These are phyloP conservation scores for Linanthus parryae DNA, from an alignment of 148 eudicot genomes.

Conservation along the genomic window DNA sequence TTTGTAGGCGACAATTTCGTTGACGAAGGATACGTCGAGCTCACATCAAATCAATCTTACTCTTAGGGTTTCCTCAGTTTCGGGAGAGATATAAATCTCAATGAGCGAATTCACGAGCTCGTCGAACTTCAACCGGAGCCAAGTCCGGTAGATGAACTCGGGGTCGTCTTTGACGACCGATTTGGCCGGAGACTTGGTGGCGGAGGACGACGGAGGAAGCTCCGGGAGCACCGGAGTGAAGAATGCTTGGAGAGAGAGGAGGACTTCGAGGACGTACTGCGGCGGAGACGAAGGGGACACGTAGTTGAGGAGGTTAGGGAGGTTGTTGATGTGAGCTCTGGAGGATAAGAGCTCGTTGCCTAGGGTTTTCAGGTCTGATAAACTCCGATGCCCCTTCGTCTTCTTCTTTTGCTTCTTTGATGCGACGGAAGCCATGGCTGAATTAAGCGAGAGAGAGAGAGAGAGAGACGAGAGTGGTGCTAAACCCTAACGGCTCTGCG, in stretches of 20 bases:
- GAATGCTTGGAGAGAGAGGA: constrained; percentile 74
- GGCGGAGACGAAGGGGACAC: constrained; percentile 50
- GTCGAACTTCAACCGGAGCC: constrained; percentile 79
- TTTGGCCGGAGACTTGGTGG: constrained; percentile 7
- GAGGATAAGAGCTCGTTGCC: constrained; percentile 68
- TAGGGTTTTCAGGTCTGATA: constrained; percentile 47
- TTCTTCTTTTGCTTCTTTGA: constrained; percentile 17
- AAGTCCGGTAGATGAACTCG: constrained; percentile 57
- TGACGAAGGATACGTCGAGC: too few relatives aligned
- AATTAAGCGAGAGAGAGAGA: too few relatives aligned
- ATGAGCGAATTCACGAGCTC: constrained; percentile 46
- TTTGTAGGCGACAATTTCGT: too few relatives aligned
- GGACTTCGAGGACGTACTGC: constrained; percentile 45
- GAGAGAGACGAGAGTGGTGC: too few relatives aligned
- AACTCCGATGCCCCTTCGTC: constrained; percentile 26
- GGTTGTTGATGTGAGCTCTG: constrained; percentile 58
- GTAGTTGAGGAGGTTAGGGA: constrained; percentile 51
- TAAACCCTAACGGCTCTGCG: too few relatives aligned
- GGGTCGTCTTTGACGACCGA: constrained; percentile 27
- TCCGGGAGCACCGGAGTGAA: constrained; percentile 43
- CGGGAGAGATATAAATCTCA: constrained; percentile 29
- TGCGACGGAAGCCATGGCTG: constrained; percentile 31
- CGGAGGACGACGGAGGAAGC: constrained; percentile 44
- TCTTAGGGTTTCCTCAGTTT: constrained; percentile 37
- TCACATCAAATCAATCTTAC: constrained; percentile 21